Evolutionary conservation across 2,329 filamentous ascomycete species (phyloP).

Genomic region (Phaeophleospora eucalypticola): DNA sequence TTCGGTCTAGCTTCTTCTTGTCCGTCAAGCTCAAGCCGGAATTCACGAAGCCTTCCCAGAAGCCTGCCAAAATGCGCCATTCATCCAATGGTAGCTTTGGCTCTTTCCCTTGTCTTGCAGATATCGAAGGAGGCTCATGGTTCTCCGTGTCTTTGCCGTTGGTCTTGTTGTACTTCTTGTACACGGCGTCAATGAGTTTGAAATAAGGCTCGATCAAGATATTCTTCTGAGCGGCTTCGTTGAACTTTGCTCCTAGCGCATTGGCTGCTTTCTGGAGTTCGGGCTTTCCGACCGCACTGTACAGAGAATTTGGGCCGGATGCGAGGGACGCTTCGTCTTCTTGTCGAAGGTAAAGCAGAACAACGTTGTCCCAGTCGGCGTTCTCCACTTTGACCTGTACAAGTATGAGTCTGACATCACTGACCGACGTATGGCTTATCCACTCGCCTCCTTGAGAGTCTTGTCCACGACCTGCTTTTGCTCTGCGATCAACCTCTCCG

Average conservation of each 20-base stretch:
- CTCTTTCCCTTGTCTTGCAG: conserved; percentile 24
- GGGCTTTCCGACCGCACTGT: conserved; percentile 41
- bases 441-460: neutral
- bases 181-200: conserved; percentile 48
- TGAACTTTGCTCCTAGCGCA: conserved; percentile 42
- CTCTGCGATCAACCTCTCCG: neutral
- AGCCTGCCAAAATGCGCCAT: conserved; percentile 69
- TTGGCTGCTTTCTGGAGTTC: conserved; percentile 42
- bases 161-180: conserved; percentile 37
- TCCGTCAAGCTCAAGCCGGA: conserved; percentile 67
- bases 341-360: conserved; percentile 63
- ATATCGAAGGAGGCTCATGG: neutral
- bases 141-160: neutral
- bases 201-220: conserved; percentile 76
- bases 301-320: conserved; percentile 48
- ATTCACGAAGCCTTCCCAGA: conserved; percentile 67
- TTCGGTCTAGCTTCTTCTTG: conserved; percentile 65
- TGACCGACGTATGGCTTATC: neutral
- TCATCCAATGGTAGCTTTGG: conserved; percentile 45
- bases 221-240: conserved; percentile 67
- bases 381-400: neutral
- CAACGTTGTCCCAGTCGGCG: conserved; percentile 24
- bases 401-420: neutral
- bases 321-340: conserved; percentile 45
- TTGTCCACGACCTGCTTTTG: neutral